Conservation (phyloP, 495 filamentous ascomycete genomes). For the Aspergillus hancockii region DNA sequence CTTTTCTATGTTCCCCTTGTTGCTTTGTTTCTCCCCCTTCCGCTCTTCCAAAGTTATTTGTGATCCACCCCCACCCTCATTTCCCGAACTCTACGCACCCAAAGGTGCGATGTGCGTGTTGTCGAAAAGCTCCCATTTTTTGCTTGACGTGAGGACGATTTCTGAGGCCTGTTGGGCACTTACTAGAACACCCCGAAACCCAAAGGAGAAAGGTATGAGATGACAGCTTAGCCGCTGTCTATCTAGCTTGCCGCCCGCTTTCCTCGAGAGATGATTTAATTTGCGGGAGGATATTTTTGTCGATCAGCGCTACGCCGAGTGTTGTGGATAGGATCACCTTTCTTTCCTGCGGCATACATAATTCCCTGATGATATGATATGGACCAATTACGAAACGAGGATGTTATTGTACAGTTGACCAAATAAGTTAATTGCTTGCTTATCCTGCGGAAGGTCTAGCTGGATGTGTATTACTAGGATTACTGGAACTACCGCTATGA, state of each 20-base stretch:
- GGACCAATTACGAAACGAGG: constrained; percentile 3
- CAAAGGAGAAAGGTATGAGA: background rate
- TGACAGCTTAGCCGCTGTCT: background rate
- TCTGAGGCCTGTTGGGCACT: background rate
- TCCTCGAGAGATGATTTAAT: background rate
- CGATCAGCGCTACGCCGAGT: background rate
- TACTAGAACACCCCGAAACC: background rate
- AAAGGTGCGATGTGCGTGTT: constrained; percentile 9
- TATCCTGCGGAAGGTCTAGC: background rate
- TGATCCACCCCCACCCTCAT: background rate
- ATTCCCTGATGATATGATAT: constrained; percentile 1
- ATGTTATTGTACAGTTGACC: constrained; percentile 1
- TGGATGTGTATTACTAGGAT: constrained; percentile 2
- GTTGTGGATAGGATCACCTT: background rate
- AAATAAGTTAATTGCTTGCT: background rate
- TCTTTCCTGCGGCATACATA: background rate
- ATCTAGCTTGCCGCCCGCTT: constrained; percentile 1
- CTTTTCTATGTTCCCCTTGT: constrained; percentile 7
- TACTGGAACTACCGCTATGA: background rate
- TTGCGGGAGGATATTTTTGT: background rate
- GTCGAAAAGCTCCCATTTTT: constrained; percentile 5
- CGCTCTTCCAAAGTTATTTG: constrained; percentile 6
- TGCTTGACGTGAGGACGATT: constrained; percentile 15
- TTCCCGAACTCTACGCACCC: constrained; percentile 11
- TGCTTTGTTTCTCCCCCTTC: constrained; percentile 5